Evolutionary conservation across 2,329 filamentous ascomycete species (phyloP), one percentile per base, ranked within the genome.

Genomic region (Microdochium bolleyi): DNA sequence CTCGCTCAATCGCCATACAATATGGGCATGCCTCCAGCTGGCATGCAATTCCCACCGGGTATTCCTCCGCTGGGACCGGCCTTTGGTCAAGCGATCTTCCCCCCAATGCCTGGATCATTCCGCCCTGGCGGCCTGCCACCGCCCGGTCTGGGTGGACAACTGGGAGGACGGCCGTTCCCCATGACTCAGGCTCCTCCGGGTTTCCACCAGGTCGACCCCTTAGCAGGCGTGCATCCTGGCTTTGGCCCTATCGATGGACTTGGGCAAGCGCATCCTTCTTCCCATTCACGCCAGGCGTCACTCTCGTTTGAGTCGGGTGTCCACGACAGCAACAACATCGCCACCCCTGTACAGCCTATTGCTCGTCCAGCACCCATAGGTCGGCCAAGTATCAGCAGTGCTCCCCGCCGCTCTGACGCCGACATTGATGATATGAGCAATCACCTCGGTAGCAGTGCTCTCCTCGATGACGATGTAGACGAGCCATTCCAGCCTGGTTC

Each of bases 381-480:
- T 56, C 82, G 91, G 32, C 92, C 94, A 1, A 85, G 85, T 16
- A 96, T 91, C 7, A 46, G 41, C 41, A 46, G 19, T 22, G 41
- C 14, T 16, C 41, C 41, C 10, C 41, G 41, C 16, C 41, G 41
- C 19, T 19, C 41, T 19, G 41, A 46, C 24, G 71, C 74, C 25
- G 84, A 86, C 53, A 73, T 90, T 21, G 89, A 92, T 52, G 82
- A 89, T 49, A 72, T 88, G 52, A 87, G 84, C 56, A 82, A 86
- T 55, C 91, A 94, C 61, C 77, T 99, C 24, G 94, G 94, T 13
- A 97, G 92, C 68, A 92, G 90, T 61, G 94, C 92, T 13, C 75
- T 99, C 13, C 75, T 97, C 49, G 86, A 86, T 56, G 91, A 95
- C 41, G 41, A 46, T 63, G 84, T 68, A 62, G 89, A 75, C 70